Base-by-base conservation (phyloP, 176 grass and related monocot genomes). In the Eremochloa ophiuroides region DNA sequence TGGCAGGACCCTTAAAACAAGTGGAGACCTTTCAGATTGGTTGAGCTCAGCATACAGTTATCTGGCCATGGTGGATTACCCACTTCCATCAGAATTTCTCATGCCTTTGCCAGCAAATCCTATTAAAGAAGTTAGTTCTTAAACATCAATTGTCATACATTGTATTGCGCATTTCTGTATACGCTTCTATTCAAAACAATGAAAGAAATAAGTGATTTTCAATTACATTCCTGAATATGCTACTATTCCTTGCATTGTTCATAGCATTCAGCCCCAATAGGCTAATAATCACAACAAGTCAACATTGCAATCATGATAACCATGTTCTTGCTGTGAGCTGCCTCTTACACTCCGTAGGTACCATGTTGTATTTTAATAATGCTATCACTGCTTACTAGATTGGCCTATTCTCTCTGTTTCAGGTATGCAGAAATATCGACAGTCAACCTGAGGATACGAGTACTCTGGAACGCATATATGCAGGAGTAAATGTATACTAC, bases 61-160 rank as follows among this genome's bases (percentile, higher is more conserved):
- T 78, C 84, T 98, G 28, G 92, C 89, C 51, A 95, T 98, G 95
- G 92, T 94, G 63, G 92, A 98, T 76, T 98, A 98, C 69, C 92
- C 95, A 78, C 85, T 91, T 76, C 71, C 95, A 20, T 91, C 95
- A 33, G 82, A 94, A 1, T 95, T 98, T 88, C 51, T 98, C 50
- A 98, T 98, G 90, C 92, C 95, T 65, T 89, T 98, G 77, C 95
- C 95, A 46, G 90, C 84, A 42, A 91, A 93, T 56, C 95, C 95
- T 65, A 98, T 98, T 65, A 98, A 93, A 37, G 95, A 94, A 91
- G 95, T 98, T 85, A 84, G 87, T 86, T 77, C 58, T n/a, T 69
- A 65, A 22, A 72, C 55, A 38, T 20, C 31, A 38, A 4, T 35
- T 43, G 5, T 10, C 5, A 55, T 72, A 44, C 2, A 31, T 44